A percentile compares a stretch with the other conserved stretches of the same genome.
phyloP scores from a whole-genome alignment of 331 rosid species.

The Malus hybrid region DNA sequence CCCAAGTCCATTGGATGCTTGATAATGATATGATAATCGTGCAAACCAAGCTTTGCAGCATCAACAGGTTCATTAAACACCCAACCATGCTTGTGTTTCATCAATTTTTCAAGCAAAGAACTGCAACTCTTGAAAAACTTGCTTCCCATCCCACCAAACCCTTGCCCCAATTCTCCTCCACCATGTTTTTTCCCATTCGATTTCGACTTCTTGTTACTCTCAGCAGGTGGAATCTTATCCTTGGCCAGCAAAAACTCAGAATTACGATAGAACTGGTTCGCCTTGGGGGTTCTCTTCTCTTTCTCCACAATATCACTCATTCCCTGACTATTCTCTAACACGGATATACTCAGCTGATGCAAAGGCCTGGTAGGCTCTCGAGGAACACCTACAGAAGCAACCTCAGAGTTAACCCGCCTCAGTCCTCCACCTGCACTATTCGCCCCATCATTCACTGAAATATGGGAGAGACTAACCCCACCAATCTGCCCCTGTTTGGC shows the following conservation, averaged over 20 bases:
- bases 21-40: slow-evolving; percentile 68
- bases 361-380: slow-evolving; percentile 46
- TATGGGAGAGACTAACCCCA: slow-evolving; percentile 30
- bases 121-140: slow-evolving; percentile 79
- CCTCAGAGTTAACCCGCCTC: slow-evolving; percentile 59
- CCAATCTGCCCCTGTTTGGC: slow-evolving; percentile 49
- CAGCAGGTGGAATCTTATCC: slow-evolving; percentile 88
- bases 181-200: slow-evolving; percentile 63
- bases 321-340: slow-evolving; percentile 62
- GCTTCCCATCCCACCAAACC: slow-evolving; percentile 46
- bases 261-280: slow-evolving; percentile 81
- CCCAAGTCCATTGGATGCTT: slow-evolving; percentile 89
- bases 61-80: slow-evolving; percentile 86
- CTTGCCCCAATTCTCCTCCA: slow-evolving; percentile 43
- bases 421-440: slow-evolving; percentile 37
- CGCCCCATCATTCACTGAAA: slow-evolving; percentile 22
- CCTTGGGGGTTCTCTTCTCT: slow-evolving; percentile 96
- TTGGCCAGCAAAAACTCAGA: slow-evolving; percentile 85
- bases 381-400: slow-evolving; percentile 49
- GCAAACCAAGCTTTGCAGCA: slow-evolving; percentile 72
- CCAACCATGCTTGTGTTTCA: slow-evolving; percentile 93
- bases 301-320: slow-evolving; percentile 65
- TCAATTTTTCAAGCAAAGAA: slow-evolving; percentile 84
- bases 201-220: slow-evolving; percentile 79
- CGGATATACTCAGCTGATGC: slow-evolving; percentile 52